A percentile compares a stretch with the other conserved stretches of the same genome.
phyloP scores from a whole-genome alignment of 2,329 filamentous ascomycete genomes.

The Bertia moriformis region DNA sequence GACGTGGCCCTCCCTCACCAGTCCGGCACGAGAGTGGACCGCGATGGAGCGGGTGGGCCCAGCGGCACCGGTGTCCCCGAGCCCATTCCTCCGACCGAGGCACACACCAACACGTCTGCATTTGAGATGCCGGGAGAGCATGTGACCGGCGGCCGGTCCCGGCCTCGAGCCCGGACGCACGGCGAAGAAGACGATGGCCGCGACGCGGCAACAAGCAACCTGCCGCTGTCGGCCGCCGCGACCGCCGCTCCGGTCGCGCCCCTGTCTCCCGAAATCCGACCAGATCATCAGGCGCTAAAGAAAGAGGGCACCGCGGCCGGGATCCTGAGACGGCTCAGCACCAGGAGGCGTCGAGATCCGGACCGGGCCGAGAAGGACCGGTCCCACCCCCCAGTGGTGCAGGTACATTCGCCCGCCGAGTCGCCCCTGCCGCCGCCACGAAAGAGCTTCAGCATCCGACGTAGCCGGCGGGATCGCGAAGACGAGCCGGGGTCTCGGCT shows the following conservation, averaged over 20 bases:
- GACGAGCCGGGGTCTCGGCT: constrained; percentile 29
- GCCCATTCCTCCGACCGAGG: constrained; percentile 67
- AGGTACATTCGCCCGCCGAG: constrained; percentile 64
- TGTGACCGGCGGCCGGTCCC: constrained; percentile 66
- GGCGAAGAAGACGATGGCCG: constrained; percentile 80
- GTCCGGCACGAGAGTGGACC: constrained; percentile 15
- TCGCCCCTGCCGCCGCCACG: constrained; percentile 47
- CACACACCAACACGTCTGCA: constrained; percentile 70
- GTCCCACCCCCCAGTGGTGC: constrained; percentile 58
- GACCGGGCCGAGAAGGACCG: constrained; percentile 47
- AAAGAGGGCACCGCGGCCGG: constrained; percentile 80
- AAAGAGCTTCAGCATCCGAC: constrained; percentile 78
- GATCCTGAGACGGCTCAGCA: constrained; percentile 79
- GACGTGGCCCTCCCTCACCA: constrained; percentile 34
- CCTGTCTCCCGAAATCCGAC: constrained; percentile 37
- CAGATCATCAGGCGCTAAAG: constrained; percentile 50
- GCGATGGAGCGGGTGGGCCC: constrained; percentile 12
- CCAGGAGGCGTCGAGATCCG: constrained; percentile 59
- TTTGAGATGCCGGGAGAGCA: constrained; percentile 86
- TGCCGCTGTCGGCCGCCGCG: constrained; percentile 40
- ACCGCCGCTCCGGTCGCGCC: constrained; percentile 27
- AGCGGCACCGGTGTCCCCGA: constrained; percentile 46
- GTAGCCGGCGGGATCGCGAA: constrained; percentile 36
- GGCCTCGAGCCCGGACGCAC: constrained; percentile 79
- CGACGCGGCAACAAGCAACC: constrained; percentile 57